phyloP scores from a whole-genome alignment of 129 eudicot species.

The Helianthus tuberosus region DNA sequence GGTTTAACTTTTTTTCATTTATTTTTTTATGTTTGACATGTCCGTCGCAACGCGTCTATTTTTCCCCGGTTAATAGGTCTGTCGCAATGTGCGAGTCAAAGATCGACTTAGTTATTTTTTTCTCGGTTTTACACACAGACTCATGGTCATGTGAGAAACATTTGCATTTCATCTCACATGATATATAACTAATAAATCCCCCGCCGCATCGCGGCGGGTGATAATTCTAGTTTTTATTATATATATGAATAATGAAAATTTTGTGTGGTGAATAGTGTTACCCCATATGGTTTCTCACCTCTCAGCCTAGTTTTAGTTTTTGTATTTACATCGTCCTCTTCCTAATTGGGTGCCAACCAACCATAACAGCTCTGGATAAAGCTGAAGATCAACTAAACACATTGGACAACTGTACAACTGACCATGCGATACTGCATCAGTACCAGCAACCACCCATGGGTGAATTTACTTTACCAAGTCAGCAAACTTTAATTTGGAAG shows the following conservation, averaged over 20 bases:
- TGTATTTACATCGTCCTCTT: slow-evolving; percentile 13
- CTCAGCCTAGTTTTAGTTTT: neutral
- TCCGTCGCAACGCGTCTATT: no score
- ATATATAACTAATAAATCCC: no score
- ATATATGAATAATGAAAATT: neutral
- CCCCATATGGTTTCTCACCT: slow-evolving; percentile 1
- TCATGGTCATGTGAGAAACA: no score
- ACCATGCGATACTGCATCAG: slow-evolving; percentile 35
- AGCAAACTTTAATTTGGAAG: slow-evolving; percentile 49
- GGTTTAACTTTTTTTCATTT: no score
- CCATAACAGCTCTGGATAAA: slow-evolving; percentile 14
- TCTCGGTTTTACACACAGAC: no score
- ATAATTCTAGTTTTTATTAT: neutral
- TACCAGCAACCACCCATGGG: slow-evolving; percentile 23
- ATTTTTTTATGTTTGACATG: no score
- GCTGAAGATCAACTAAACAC: slow-evolving; percentile 31
- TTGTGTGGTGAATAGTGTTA: slow-evolving; percentile 1
- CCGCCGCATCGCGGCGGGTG: no score
- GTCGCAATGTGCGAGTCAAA: no score
- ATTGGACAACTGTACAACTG: slow-evolving; percentile 38
- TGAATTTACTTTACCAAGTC: slow-evolving; percentile 26
- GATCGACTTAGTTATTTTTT: no score
- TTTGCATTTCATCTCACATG: no score
- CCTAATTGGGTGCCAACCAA: slow-evolving; percentile 11
- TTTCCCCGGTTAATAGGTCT: no score